Base-by-base conservation (phyloP, 768 basidiomycete genomes). In the Boletus bicolor region DNA sequence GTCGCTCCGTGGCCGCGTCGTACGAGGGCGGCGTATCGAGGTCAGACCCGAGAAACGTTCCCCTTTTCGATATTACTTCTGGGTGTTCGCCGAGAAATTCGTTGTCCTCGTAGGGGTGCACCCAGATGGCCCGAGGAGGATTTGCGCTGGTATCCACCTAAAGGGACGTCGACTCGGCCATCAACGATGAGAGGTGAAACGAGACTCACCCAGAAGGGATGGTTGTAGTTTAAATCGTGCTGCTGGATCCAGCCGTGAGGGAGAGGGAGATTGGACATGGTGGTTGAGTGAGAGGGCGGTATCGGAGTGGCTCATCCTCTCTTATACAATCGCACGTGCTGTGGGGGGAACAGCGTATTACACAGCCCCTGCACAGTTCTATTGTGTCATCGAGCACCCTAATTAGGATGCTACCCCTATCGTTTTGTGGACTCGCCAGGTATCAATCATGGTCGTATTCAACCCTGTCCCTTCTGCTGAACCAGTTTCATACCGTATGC, bases 111-210 rank as follows among this genome's bases (percentile, higher is more conserved):
- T 81, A 81, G 1, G 89, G 87, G 64, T 91, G 87, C 1, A 77
- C 76, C 89, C 87, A 91, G 62, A 83, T 88, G 0, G 82, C 77
- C 0, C 87, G 80, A 1, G 85, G 82, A 8, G 89, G 87, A 8
- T 68, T 73, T 1, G 82, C 80, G 54, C 71, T 75, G 0, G 86
- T 88, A 57, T 90, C 85, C 17, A 88, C 83, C 84, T 87, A 45
- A 44, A 12, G 10, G 21, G 15, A 30, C 21, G n/a, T 42, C 32
- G n/a, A 19, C 17, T 36, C 44, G 41, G 42, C 6, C 9, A 11
- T n/a, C 19, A 3, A 15, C 17, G 7, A 34, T 34, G 35, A 7
- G 19, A 30, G 4, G 32, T 5, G 19, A 36, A 9, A 21, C 30
- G 35, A n/a, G 12, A 51, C 66, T 51, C 54, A 80, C 84, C 71